Evolutionary conservation across 768 basidiomycete species (phyloP), one percentile per base, ranked within the genome.

Genomic region (Epithele typhae): DNA sequence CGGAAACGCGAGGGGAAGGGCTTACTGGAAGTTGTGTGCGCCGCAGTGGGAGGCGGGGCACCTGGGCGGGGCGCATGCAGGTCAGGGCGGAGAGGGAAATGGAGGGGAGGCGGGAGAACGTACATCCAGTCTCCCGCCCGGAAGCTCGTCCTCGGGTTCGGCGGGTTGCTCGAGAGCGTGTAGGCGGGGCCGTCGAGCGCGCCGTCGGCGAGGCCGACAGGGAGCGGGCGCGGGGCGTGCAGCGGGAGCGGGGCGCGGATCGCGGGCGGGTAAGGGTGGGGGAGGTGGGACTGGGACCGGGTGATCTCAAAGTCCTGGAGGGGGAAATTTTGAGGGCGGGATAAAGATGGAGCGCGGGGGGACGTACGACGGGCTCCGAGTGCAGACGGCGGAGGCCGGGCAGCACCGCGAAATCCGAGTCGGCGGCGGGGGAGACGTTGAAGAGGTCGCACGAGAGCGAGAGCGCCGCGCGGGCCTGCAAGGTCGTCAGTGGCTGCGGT

Each of bases 11-110:
- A 43, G 12, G 37, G 5, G 32, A 46, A 61, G 59, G 11, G 78
- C 84, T 72, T 64, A 88, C 87, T 84, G 84, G 72, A 90, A 91
- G 68, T 91, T 91, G 64, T 89, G 86, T 12, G 85, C 87, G 57
- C 79, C 82, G 63, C 88, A 91, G 38, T 74, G 79, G 54, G 77
- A 71, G 46, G 78, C 76, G 46, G 68, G 69, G 60, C 87, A 90
- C 70, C 87, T 87, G 53, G 17, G 37, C 33, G 40, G 24, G 37
- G n/a, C n/a, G n/a, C 15, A 14, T 35, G n/a, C 7, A 17, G 40
- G 51, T 62, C 37, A 63, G 57, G 17, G 25, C 40, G 5, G 22
- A 7, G 27, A 11, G 12, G 25, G 25, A n/a, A 22, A 7, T 5
- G 27, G 37, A n/a, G 40, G 4, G 3, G 38, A 34, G 6, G 6